Conservation (phyloP, 2,329 filamentous ascomycete species). For the Juglanconis juglandina region DNA sequence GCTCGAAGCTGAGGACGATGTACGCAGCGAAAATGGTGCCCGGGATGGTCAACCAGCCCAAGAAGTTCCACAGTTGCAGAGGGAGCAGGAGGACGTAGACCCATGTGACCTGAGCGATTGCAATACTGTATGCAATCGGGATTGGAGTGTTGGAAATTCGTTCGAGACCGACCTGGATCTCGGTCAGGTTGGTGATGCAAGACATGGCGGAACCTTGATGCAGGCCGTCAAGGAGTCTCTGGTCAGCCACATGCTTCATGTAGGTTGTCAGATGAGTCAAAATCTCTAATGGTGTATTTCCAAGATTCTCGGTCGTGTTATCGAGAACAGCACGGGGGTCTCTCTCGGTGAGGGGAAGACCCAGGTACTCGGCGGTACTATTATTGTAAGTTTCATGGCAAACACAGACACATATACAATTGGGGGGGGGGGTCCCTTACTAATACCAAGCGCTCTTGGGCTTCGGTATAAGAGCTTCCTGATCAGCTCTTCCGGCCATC, state of each 20-base stretch:
- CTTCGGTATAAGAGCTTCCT: constrained; percentile 34
- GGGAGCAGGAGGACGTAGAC: constrained; percentile 77
- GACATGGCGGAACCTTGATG: constrained; percentile 52
- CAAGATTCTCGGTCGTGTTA: constrained; percentile 66
- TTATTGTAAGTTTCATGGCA: not conserved
- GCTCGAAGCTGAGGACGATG: constrained; percentile 70
- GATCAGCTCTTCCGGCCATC: constrained; percentile 58
- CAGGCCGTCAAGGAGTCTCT: constrained; percentile 53
- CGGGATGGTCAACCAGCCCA: constrained; percentile 74
- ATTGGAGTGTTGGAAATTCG: constrained; percentile 79
- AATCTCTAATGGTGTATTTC: constrained; percentile 81
- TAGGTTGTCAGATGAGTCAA: constrained; percentile 68
- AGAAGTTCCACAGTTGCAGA: constrained; percentile 67
- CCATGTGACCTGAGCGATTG: constrained; percentile 83
- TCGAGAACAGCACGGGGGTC: constrained; percentile 79
- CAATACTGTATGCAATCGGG: constrained; percentile 77
- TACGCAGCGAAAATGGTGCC: constrained; percentile 70
- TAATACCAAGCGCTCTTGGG: constrained; percentile 31
- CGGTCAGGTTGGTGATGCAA: constrained; percentile 52
- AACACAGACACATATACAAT: not conserved
- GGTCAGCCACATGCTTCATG: constrained; percentile 57
- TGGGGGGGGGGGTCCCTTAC: not conserved
- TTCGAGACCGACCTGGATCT: constrained; percentile 69
- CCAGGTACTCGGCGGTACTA: constrained; percentile 63
- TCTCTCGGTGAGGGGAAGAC: constrained; percentile 70